These are phyloP conservation scores for Backusella liffmaniae DNA, from an alignment of 192 early-diverging fungal genomes.

Conservation along the genomic window DNA sequence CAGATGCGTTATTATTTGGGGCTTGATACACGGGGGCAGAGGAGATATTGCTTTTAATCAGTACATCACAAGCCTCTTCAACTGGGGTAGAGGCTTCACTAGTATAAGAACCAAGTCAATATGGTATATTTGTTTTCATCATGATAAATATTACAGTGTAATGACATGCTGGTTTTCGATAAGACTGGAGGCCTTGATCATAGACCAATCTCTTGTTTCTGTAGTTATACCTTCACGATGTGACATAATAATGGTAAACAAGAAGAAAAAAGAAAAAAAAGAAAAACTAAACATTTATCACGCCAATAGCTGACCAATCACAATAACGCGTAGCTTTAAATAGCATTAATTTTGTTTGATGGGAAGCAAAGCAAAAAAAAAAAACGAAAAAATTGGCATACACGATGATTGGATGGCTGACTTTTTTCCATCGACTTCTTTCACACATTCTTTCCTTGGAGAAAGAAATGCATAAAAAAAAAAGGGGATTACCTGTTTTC, in stretches of 20 bases:
- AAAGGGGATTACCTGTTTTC: neutral
- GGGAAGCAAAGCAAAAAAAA: neutral
- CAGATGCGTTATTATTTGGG: neutral
- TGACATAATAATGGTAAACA: constrained; percentile 1
- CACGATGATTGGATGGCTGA: neutral
- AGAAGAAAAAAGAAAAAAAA: neutral
- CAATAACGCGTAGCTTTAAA: neutral
- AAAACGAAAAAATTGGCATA: neutral
- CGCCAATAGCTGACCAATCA: neutral
- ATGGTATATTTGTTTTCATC: neutral
- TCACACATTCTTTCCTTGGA: neutral
- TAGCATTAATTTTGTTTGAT: neutral
- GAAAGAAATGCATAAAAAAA: neutral
- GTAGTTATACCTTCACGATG: constrained; percentile 23
- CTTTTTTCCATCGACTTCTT: neutral
- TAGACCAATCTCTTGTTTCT: constrained; percentile 57
- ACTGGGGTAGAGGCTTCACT: constrained; percentile 59
- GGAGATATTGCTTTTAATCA: constrained; percentile 74
- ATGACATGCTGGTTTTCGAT: constrained; percentile 64
- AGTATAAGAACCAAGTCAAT: neutral
- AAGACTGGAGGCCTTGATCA: constrained; percentile 54
- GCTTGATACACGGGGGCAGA: constrained; percentile 78
- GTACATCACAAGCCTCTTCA: constrained; percentile 68
- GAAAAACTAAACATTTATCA: neutral
- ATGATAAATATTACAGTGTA: constrained; percentile 48